These are phyloP conservation scores for Hirsutella minnesotensis DNA, from an alignment of 2,329 filamentous ascomycete species.

Conservation along the genomic window DNA sequence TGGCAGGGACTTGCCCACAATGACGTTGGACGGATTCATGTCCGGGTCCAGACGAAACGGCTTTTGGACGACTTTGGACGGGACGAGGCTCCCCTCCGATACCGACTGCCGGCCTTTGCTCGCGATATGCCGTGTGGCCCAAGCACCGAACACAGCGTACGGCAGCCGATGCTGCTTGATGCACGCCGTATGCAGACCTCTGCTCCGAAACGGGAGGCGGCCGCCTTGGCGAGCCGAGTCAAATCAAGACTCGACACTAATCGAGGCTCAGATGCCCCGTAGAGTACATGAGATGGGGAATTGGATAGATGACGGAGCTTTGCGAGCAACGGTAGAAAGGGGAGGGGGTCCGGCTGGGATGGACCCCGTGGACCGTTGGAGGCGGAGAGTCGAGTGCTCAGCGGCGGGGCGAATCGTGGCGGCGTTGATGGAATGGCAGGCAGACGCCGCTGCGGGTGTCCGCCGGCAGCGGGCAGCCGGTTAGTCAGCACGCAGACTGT, in stretches of 20 bases:
- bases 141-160: background rate
- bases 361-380: slow-evolving; percentile 21
- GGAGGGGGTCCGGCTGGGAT: slow-evolving; percentile 21
- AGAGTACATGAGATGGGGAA: too few relatives aligned
- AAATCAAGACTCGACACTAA: too few relatives aligned
- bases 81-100: too few relatives aligned
- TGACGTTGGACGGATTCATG: slow-evolving; percentile 22
- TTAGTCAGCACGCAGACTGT: background rate
- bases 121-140: too few relatives aligned
- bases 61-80: background rate
- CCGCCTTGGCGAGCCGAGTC: too few relatives aligned
- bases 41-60: slow-evolving; percentile 6
- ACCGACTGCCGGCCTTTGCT: too few relatives aligned
- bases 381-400: slow-evolving; percentile 18
- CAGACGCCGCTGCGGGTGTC: background rate
- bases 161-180: background rate
- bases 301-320: background rate
- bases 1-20: slow-evolving; percentile 40
- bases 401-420: slow-evolving; percentile 21
- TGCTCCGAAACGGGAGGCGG: too few relatives aligned
- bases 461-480: background rate
- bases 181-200: background rate
- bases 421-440: background rate
- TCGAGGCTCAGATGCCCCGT: too few relatives aligned
- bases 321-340: slow-evolving; percentile 2